Conservation (phyloP, 768 basidiomycete species). For the Rhodosporidiobolus sp. region DNA sequence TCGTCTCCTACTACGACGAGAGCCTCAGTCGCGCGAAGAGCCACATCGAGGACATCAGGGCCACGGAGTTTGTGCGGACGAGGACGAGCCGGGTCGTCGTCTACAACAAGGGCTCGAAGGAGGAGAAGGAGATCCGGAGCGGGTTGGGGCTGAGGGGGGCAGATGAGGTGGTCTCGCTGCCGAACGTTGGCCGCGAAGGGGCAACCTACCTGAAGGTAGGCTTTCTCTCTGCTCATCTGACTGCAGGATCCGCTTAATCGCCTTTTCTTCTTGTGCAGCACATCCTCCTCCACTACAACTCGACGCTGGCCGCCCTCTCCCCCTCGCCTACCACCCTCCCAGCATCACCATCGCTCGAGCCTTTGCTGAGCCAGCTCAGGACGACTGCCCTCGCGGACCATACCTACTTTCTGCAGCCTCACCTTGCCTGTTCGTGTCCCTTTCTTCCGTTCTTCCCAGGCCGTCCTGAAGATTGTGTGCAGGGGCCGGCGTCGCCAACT, state of each 20-base stretch:
- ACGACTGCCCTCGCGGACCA: slow-evolving; percentile 38
- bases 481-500: slow-evolving; percentile 43
- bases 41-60: slow-evolving; percentile 27
- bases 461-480: background rate
- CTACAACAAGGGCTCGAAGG: slow-evolving; percentile 43
- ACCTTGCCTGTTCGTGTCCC: slow-evolving; percentile 42
- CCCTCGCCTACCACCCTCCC: no score
- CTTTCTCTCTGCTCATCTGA: background rate
- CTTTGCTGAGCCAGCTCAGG: background rate
- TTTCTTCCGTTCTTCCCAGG: background rate
- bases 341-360: background rate
- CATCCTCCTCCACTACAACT: slow-evolving; percentile 45
- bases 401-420: slow-evolving; percentile 49
- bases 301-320: slow-evolving; percentile 17
- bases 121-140: slow-evolving; percentile 21
- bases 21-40: slow-evolving; percentile 28
- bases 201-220: slow-evolving; percentile 48
- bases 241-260: background rate
- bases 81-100: slow-evolving; percentile 39
- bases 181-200: slow-evolving; percentile 48
- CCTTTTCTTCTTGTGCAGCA: slow-evolving; percentile 38
- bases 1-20: slow-evolving; percentile 46
- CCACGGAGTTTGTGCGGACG: background rate
- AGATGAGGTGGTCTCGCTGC: slow-evolving; percentile 45
- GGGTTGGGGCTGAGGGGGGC: slow-evolving; percentile 29